phyloP scores from a whole-genome alignment of 257 asterid species.

The Apocynum venetum region DNA sequence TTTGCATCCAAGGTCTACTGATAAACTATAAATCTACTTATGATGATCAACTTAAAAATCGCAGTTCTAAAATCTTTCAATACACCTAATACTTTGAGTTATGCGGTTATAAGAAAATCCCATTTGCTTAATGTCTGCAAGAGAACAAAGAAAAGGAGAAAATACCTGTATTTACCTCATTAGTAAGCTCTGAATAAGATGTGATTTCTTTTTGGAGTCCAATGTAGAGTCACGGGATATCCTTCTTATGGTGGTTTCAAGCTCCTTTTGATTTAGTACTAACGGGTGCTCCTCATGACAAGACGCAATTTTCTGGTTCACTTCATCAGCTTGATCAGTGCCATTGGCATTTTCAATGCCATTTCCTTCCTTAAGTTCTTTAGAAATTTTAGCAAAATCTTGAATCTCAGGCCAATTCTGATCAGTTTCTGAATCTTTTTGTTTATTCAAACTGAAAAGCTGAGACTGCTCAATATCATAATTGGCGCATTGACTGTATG shows the following conservation, averaged over 20 bases:
- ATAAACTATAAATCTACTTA: background rate
- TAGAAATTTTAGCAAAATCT: slow-evolving; percentile 26
- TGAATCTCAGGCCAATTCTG: slow-evolving; percentile 23
- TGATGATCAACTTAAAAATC: background rate
- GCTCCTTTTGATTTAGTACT: slow-evolving; percentile 54
- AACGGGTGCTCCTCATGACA: slow-evolving; percentile 43
- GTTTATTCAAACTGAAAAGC: slow-evolving; percentile 28
- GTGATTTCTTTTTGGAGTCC: slow-evolving; percentile 53
- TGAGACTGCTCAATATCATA: slow-evolving; percentile 25
- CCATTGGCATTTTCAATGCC: slow-evolving; percentile 28
- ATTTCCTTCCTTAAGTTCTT: slow-evolving; percentile 37
- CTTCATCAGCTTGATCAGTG: slow-evolving; percentile 22
- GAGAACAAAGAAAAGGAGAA: slow-evolving; percentile 6
- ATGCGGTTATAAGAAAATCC: background rate
- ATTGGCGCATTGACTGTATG: slow-evolving; percentile 22
- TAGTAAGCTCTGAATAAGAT: slow-evolving; percentile 61
- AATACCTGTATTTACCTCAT: slow-evolving; percentile 47
- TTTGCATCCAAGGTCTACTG: background rate
- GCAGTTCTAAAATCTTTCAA: background rate
- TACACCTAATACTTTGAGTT: background rate
- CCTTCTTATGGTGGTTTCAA: slow-evolving; percentile 64
- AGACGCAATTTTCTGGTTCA: slow-evolving; percentile 17
- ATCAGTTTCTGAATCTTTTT: slow-evolving; percentile 21
- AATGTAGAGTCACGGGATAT: slow-evolving; percentile 67
- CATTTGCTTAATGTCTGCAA: background rate